phyloP scores from a whole-genome alignment of 164 flowering plant species.

The Taxillus chinensis region DNA sequence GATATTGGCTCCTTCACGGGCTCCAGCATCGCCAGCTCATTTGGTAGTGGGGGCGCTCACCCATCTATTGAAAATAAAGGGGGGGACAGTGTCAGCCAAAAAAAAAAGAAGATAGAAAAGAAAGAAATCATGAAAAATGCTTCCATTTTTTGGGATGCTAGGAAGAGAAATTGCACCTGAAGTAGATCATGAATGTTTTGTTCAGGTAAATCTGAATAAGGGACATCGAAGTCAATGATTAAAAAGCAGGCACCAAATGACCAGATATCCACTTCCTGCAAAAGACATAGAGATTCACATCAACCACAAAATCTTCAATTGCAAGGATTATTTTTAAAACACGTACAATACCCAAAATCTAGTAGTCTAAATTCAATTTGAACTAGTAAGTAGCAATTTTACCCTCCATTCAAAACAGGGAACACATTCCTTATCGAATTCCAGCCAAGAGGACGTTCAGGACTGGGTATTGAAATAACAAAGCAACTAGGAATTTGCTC shows the following conservation, averaged over 20 bases:
- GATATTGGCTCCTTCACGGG: constrained; percentile 15
- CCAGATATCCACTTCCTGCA: constrained; percentile 96
- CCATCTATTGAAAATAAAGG: constrained; percentile 31
- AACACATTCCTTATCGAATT: no score
- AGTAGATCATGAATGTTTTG: constrained; percentile 45
- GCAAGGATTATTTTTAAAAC: no score
- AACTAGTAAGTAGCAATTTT: no score
- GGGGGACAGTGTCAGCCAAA: no score
- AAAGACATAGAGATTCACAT: background rate
- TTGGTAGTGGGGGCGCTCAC: constrained; percentile 60
- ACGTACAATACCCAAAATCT: no score
- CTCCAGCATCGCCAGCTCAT: constrained; percentile 42
- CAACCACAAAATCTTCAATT: background rate
- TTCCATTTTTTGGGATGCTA: background rate
- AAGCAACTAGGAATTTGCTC: no score
- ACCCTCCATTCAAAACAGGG: no score
- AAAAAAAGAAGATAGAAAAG: background rate
- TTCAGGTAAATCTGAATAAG: constrained; percentile 52
- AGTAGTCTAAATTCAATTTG: no score
- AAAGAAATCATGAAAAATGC: no score
- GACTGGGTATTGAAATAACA: no score
- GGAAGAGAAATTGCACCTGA: constrained; percentile 36
- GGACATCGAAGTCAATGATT: constrained; percentile 72
- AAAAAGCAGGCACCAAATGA: constrained; percentile 76
- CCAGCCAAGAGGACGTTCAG: no score